Conservation (phyloP, 106 monocot genomes). For the Vanilla planifolia region DNA sequence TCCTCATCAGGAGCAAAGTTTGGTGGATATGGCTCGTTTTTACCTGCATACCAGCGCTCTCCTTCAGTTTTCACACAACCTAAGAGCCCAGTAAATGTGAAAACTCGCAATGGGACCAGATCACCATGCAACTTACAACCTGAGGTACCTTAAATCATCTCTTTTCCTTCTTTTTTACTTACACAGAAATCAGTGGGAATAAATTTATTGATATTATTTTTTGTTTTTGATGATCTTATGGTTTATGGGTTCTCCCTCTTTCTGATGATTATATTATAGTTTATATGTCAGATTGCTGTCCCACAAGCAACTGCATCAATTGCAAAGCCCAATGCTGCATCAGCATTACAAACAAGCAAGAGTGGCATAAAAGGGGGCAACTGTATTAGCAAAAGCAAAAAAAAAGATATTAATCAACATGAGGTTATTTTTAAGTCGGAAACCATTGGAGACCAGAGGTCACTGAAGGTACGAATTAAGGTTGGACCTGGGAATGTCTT, state of each 20-base stretch:
- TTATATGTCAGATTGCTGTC: constrained; percentile 24
- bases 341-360: constrained; percentile 9
- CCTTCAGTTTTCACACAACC: constrained; percentile 52
- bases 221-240: background rate
- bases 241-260: background rate
- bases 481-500: constrained; percentile 37
- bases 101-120: constrained; percentile 22
- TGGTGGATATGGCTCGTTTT: constrained; percentile 75
- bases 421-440: constrained; percentile 16
- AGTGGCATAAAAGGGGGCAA: constrained; percentile 17
- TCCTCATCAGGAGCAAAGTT: constrained; percentile 51
- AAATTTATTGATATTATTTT: constrained; percentile 4
- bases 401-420: constrained; percentile 12
- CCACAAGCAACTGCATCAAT: constrained; percentile 24
- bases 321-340: constrained; percentile 17
- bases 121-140: constrained; percentile 34
- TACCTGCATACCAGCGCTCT: constrained; percentile 50
- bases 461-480: constrained; percentile 73
- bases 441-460: constrained; percentile 31
- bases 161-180: background rate
- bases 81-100: constrained; percentile 29
- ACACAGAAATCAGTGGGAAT: background rate
- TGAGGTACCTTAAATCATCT: constrained; percentile 36
- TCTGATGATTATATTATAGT: background rate
- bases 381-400: background rate